Percentiles rank a stretch among this genome's conserved stretches.
Conservation (phyloP, 2,329 filamentous ascomycete genomes). For the Pestalotiopsis sp. region DNA sequence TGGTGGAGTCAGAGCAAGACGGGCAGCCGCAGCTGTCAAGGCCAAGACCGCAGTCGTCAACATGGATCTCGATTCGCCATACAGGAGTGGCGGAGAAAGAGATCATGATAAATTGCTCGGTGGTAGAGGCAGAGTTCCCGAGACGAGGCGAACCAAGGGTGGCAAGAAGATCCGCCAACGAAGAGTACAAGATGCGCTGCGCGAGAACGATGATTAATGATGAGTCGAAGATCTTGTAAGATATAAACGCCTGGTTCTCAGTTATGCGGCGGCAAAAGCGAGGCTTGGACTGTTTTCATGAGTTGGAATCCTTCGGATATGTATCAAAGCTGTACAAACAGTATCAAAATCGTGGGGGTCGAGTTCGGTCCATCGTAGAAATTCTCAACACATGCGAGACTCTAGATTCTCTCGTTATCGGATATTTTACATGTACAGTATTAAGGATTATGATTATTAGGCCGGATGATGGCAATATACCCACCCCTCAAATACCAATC, state of each 20-base stretch:
- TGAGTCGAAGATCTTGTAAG: neutral
- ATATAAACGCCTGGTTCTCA: too few relatives aligned
- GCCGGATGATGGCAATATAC: too few relatives aligned
- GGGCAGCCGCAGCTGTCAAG: slow-evolving; percentile 23
- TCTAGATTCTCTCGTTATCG: too few relatives aligned
- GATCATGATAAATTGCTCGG: slow-evolving; percentile 8
- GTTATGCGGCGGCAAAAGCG: neutral
- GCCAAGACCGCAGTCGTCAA: slow-evolving; percentile 40
- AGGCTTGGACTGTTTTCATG: neutral
- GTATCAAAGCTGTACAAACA: neutral
- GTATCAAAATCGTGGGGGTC: neutral
- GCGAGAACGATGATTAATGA: slow-evolving; percentile 25
- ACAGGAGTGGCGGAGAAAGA: slow-evolving; percentile 37
- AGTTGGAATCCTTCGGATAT: neutral
- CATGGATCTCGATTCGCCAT: slow-evolving; percentile 34
- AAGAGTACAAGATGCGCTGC: slow-evolving; percentile 35
- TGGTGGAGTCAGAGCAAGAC: slow-evolving; percentile 43
- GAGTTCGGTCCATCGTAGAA: neutral
- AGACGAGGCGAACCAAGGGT: slow-evolving; percentile 41
- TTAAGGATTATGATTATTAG: too few relatives aligned
- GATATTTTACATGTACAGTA: too few relatives aligned
- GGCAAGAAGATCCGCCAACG: slow-evolving; percentile 34
- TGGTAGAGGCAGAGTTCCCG: slow-evolving; percentile 23
- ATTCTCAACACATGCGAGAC: neutral
- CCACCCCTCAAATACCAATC: too few relatives aligned